phyloP scores from a whole-genome alignment of 2,329 filamentous ascomycete genomes.

The Pseudocercospora pini-densiflorae region DNA sequence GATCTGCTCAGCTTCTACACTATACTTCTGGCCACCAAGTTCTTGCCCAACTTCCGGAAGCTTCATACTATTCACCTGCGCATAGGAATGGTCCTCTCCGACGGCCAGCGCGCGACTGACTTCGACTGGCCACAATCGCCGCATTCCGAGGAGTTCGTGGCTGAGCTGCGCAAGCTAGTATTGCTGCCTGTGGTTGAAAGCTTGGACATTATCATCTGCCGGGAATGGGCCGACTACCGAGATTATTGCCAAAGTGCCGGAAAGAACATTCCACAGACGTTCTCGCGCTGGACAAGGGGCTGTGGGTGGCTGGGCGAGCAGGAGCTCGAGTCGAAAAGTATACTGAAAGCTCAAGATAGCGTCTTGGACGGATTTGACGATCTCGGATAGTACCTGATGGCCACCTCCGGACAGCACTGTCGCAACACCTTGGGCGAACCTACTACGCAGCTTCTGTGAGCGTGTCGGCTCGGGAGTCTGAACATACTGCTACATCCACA shows the following conservation, averaged over 20 bases:
- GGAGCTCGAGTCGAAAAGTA: not conserved
- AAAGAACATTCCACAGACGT: not conserved
- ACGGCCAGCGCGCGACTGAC: not conserved
- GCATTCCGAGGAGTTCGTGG: constrained; percentile 1
- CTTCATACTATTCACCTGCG: not conserved
- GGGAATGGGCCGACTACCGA: constrained; percentile 3
- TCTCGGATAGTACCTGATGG: not conserved
- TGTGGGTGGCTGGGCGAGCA: not conserved
- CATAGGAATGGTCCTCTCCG: not conserved
- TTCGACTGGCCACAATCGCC: constrained; percentile 6
- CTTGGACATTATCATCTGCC: constrained; percentile 3
- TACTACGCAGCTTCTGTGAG: not conserved
- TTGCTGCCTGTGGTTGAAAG: not conserved
- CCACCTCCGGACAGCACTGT: not conserved
- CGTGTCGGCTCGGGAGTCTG: not conserved
- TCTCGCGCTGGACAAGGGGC: not conserved
- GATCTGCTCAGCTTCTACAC: constrained; percentile 3
- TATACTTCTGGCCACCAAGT: constrained; percentile 6
- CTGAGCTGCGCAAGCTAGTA: constrained; percentile 6
- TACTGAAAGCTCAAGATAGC: not conserved
- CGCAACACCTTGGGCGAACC: not conserved
- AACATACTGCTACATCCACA: not conserved
- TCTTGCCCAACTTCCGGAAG: not conserved
- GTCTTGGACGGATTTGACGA: not conserved
- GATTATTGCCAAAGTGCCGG: constrained; percentile 2